Conservation (phyloP, 2,329 filamentous ascomycete species). For the Tolypocladium endophyticum region DNA sequence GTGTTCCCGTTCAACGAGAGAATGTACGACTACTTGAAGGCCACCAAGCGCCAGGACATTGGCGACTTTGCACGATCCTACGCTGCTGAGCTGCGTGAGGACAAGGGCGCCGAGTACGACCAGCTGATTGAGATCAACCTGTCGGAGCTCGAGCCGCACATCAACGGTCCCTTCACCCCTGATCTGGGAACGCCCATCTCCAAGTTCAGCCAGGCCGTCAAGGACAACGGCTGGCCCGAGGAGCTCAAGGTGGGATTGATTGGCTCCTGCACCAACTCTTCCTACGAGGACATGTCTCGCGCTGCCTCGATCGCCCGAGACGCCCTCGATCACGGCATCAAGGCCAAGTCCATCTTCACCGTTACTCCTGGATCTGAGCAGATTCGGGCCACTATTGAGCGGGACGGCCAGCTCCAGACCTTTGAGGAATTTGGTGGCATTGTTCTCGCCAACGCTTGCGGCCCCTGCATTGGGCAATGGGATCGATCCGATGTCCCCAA, state of each 20-base stretch:
- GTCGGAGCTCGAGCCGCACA: slow-evolving; percentile 81
- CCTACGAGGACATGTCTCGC: slow-evolving; percentile 96
- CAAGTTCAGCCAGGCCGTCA: slow-evolving; percentile 74
- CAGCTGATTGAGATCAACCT: slow-evolving; percentile 85
- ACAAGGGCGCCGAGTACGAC: slow-evolving; percentile 78
- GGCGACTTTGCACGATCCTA: slow-evolving; percentile 83
- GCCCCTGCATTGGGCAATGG: slow-evolving; percentile 92
- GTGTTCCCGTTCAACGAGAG: slow-evolving; percentile 85
- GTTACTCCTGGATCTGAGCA: slow-evolving; percentile 95
- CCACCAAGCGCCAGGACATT: slow-evolving; percentile 84
- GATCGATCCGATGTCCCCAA: slow-evolving; percentile 78
- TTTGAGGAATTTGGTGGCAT: slow-evolving; percentile 81
- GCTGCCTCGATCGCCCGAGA: slow-evolving; percentile 93
- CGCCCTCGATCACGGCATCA: slow-evolving; percentile 77
- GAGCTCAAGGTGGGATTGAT: slow-evolving; percentile 89
- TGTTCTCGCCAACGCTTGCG: slow-evolving; percentile 90
- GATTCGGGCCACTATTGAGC: slow-evolving; percentile 85
- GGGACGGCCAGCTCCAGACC: slow-evolving; percentile 76
- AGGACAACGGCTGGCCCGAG: slow-evolving; percentile 80
- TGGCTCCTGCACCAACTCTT: slow-evolving; percentile 97
- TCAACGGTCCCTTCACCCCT: slow-evolving; percentile 95
- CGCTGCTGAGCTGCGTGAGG: slow-evolving; percentile 52
- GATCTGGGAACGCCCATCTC: slow-evolving; percentile 90
- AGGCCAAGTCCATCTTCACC: slow-evolving; percentile 85
- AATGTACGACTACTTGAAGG: slow-evolving; percentile 91